These are phyloP conservation scores for Macadamia tetraphylla DNA, from an alignment of 164 flowering plant species.

Conservation along the genomic window DNA sequence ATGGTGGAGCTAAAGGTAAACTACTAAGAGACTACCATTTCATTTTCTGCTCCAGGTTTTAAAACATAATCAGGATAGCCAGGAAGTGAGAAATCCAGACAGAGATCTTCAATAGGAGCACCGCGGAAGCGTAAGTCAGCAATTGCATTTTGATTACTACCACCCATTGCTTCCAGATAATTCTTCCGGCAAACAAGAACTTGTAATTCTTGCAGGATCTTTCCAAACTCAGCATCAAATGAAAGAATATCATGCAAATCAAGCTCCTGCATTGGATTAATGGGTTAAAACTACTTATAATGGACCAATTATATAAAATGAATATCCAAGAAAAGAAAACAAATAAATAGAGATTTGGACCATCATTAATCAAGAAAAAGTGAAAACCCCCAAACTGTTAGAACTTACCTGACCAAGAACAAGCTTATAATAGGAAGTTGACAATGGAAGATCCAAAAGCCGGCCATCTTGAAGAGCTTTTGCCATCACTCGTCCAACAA, in stretches of 20 bases:
- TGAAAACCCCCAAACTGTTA: background rate
- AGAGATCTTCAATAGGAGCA: conserved; percentile 70
- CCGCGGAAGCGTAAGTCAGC: conserved; percentile 64
- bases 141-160: conserved; percentile 30
- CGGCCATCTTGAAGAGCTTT: conserved; percentile 99
- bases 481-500: conserved; percentile 93
- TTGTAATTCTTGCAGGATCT: conserved; percentile 77
- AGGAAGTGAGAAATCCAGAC: conserved; percentile 92
- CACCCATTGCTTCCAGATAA: conserved; percentile 50
- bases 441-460: conserved; percentile 86
- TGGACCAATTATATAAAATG: background rate
- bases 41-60: conserved; percentile 77
- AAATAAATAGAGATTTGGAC: background rate
- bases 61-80: conserved; percentile 87
- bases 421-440: conserved; percentile 81
- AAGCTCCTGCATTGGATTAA: conserved; percentile 60
- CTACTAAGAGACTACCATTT: conserved; percentile 18
- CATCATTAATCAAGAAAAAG: background rate
- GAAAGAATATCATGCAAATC: conserved; percentile 88
- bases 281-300: background rate
- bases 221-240: conserved; percentile 81
- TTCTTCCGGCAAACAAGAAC: conserved; percentile 68
- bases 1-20: background rate
- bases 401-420: conserved; percentile 83
- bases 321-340: background rate